phyloP scores from a whole-genome alignment of 2,329 filamentous ascomycete genomes.

The Arthrinium phaeospermum region DNA sequence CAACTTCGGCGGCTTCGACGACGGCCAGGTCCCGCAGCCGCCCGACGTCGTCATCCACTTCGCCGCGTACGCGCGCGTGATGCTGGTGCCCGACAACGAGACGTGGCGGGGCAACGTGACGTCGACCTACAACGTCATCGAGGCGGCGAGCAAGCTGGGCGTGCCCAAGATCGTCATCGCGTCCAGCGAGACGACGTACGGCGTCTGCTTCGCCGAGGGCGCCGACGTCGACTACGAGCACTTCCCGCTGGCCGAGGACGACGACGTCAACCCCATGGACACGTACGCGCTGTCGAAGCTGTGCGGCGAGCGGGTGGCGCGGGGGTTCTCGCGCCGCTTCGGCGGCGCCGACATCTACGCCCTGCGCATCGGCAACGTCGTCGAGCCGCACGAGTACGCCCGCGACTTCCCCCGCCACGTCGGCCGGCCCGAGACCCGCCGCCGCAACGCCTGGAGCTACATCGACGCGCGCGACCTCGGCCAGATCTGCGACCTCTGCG shows the following conservation, averaged over 20 bases:
- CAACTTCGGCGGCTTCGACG: constrained; percentile 37
- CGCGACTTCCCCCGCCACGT: constrained; percentile 58
- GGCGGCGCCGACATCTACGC: constrained; percentile 62
- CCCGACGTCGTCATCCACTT: constrained; percentile 70
- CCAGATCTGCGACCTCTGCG: constrained; percentile 62
- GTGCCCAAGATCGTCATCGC: constrained; percentile 68
- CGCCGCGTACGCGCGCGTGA: constrained; percentile 62
- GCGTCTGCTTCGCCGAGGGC: constrained; percentile 66
- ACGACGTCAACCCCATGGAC: constrained; percentile 66
- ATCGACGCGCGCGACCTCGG: constrained; percentile 67
- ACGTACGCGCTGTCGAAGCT: constrained; percentile 67
- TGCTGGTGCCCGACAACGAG: constrained; percentile 66
- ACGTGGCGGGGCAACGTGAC: constrained; percentile 61
- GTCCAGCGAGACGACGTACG: constrained; percentile 64
- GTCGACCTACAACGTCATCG: constrained; percentile 66
- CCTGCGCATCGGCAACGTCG: constrained; percentile 64
- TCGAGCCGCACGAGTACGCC: constrained; percentile 66
- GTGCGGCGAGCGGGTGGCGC: constrained; percentile 61
- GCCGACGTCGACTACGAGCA: constrained; percentile 56
- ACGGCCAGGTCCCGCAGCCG: constrained; percentile 42
- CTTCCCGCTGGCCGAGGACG: constrained; percentile 65
- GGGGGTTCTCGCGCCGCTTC: constrained; percentile 62
- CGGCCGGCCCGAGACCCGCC: constrained; percentile 53
- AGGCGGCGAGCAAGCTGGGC: constrained; percentile 65
- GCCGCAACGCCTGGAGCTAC: constrained; percentile 67